Conservation (phyloP, 2,329 filamentous ascomycete species). For the Sclerotinia minor region DNA sequence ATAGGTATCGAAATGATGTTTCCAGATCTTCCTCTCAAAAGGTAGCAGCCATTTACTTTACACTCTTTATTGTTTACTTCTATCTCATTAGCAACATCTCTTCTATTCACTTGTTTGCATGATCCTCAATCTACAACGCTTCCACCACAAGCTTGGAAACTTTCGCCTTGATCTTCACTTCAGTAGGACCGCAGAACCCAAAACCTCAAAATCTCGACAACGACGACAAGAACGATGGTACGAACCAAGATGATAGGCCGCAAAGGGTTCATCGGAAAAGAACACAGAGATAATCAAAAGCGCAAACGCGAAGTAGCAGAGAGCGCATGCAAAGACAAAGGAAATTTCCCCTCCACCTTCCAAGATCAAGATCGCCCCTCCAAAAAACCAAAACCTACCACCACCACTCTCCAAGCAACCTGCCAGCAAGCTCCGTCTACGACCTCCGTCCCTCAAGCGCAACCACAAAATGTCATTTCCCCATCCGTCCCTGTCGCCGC, state of each 20-base stretch:
- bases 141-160: not conserved
- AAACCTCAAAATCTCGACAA: not conserved
- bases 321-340: conserved; percentile 16
- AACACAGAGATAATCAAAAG: conserved; percentile 10
- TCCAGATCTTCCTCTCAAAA: not conserved
- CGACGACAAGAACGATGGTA: not conserved
- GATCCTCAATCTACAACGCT: not conserved
- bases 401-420: not conserved
- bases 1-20: conserved; percentile 2
- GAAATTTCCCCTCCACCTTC: conserved; percentile 21
- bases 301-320: conserved; percentile 21
- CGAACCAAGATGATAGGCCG: conserved; percentile 26
- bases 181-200: conserved; percentile 3
- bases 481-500: not conserved
- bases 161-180: conserved; percentile 2
- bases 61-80: not conserved
- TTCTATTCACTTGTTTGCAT: not conserved
- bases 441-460: not conserved
- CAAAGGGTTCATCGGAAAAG: conserved; percentile 11
- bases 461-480: not conserved
- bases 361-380: conserved; percentile 17
- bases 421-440: not conserved
- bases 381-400: conserved; percentile 19
- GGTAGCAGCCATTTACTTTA: not conserved
- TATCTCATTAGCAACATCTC: not conserved